Evolutionary conservation across 768 basidiomycete species (phyloP), one percentile per base, ranked within the genome.

Genomic region (Crepidotus variabilis): DNA sequence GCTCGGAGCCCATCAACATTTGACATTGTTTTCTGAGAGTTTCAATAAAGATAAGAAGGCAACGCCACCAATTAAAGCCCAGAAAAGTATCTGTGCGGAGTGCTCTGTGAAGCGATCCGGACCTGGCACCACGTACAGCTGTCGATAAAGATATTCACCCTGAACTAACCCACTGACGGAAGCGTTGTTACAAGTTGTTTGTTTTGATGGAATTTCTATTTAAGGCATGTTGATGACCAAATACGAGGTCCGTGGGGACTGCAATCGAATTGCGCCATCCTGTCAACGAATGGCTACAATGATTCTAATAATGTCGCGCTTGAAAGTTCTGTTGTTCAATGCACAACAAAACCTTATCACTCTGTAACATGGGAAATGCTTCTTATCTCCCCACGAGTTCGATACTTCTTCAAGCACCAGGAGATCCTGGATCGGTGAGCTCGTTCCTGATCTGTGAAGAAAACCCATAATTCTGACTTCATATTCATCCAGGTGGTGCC

Each of bases 211-310:
- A 11, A 43, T 43, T 43, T 43, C 39, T 11, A 4, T 43, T 43
- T 43, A 43, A 43, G 18, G 39, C 13, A 43, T 43, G 39, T 43
- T 20, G 14, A 20, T 43, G 5, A 43, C 39, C 24, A 49, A 49
- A 22, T 49, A 14, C 21, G 47, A 49, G 24, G 47, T 49, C 47
- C 47, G 22, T n/a, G 39, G 5, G 39, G 13, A 3, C 50, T 33
- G 32, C 32, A n/a, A 18, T 46, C 18, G 34, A n/a, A 60, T 60
- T 45, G 59, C 56, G 59, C 59, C 56, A 60, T 60, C 45, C 3
- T 57, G 56, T 50, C 39, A 46, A 16, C 5, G 32, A 50, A 60
- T 60, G 50, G 56, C 58, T 50, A 60, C 58, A 57, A 33, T 36
- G 16, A 49, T 56, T 55, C 54, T 59, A 53, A 59, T 59, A 34